These are phyloP conservation scores for Daldinia childiae DNA, from an alignment of 495 filamentous ascomycete species.

Conservation along the genomic window DNA sequence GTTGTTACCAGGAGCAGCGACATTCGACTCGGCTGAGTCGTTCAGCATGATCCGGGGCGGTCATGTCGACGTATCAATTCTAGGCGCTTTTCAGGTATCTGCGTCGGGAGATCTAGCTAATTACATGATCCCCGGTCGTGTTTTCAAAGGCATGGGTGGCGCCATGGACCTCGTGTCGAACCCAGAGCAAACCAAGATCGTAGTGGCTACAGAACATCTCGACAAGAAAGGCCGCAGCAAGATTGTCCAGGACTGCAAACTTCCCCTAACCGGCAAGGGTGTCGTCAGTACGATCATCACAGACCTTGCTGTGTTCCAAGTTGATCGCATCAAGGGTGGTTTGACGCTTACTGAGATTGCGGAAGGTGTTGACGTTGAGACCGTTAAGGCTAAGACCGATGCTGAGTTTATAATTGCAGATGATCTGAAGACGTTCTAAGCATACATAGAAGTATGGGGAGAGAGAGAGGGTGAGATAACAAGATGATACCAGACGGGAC, in stretches of 20 bases:
- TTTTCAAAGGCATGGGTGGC: conserved; percentile 71
- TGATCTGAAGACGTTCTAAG: conserved; percentile 57
- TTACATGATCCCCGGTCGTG: conserved; percentile 71
- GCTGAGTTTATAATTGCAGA: conserved; percentile 61
- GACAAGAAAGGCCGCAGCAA: conserved; percentile 69
- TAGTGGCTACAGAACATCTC: conserved; percentile 69
- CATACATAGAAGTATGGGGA: conserved; percentile 28
- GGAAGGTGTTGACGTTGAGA: conserved; percentile 63
- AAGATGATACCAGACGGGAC: not conserved
- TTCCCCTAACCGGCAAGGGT: conserved; percentile 65
- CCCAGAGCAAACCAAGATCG: conserved; percentile 67
- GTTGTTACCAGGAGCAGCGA: conserved; percentile 63
- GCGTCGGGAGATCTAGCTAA: conserved; percentile 68
- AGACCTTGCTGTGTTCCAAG: conserved; percentile 67
- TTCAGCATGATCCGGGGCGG: conserved; percentile 71
- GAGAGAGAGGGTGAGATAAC: not conserved
- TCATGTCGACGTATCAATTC: conserved; percentile 67
- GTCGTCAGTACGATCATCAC: conserved; percentile 67
- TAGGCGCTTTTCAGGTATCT: conserved; percentile 68
- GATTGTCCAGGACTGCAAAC: conserved; percentile 64
- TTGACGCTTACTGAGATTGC: conserved; percentile 65
- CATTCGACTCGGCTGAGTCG: conserved; percentile 67
- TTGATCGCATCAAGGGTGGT: conserved; percentile 60
- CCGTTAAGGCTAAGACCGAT: conserved; percentile 64
- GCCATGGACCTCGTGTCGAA: conserved; percentile 71